Conservation (phyloP, 106 monocot genomes). For the Dioscorea alata region DNA sequence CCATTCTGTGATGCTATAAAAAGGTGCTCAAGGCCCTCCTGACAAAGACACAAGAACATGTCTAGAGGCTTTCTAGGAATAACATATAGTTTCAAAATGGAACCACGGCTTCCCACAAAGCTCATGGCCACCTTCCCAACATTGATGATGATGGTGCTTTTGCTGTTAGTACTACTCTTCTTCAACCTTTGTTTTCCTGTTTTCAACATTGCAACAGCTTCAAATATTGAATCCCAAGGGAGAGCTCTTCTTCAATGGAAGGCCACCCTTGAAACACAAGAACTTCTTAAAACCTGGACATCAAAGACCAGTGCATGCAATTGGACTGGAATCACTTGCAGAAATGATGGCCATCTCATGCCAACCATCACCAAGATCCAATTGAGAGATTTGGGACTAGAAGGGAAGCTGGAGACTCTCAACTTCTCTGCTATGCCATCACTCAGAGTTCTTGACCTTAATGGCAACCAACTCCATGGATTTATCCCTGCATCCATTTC, state of each 20-base stretch:
- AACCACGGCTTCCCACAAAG: no score
- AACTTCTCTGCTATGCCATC: slow-evolving; percentile 10
- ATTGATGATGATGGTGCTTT: no score
- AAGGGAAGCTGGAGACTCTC: slow-evolving; percentile 10
- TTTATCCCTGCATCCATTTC: no score
- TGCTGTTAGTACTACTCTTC: no score
- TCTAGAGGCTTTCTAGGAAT: no score
- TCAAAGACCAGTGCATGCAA: background rate
- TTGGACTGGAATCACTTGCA: slow-evolving; percentile 5
- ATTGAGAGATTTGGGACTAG: background rate
- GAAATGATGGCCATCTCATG: background rate
- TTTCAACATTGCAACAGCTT: background rate
- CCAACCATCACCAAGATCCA: no score
- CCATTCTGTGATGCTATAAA: no score
- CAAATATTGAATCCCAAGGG: background rate
- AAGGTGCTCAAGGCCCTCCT: background rate
- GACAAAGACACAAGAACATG: no score
- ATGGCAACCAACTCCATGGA: background rate
- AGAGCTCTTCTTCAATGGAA: slow-evolving; percentile 2
- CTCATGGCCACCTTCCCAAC: no score
- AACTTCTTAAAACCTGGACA: background rate
- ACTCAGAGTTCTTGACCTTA: slow-evolving; percentile 7
- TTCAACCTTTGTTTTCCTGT: background rate
- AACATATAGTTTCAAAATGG: no score
- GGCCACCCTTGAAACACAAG: slow-evolving; percentile 1